Evolutionary conservation across 208 protist genomes (phyloP), one percentile per base, ranked within the genome.

Genomic region (Leishmania lainsoni): DNA sequence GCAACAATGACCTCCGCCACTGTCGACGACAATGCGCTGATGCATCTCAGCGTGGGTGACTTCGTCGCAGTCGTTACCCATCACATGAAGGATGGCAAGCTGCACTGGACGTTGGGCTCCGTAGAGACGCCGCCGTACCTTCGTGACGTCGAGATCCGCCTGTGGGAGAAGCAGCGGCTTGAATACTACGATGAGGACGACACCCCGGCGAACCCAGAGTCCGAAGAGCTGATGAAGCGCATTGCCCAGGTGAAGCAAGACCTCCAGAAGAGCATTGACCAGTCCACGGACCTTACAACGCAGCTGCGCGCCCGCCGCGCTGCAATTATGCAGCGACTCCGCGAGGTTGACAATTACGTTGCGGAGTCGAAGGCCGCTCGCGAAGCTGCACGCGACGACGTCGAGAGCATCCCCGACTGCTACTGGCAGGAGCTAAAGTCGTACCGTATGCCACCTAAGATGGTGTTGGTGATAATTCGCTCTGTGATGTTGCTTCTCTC

Each of bases 361-460:
- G 81, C 82, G 56, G 87, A 97, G 79, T 93, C 94, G 3, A 85
- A 89, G 52, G 91, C 84, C 48, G 86, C 91, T 10, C 83, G 89
- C 29, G 72, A 87, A 42, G 91, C 92, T 65, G 90, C 94, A 5
- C 78, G 90, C 48, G 87, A 88, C 26, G 94, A 97, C 75, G 92
- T 97, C 17, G 91, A 94, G 73, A 93, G 76, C 74, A 97, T 97
- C 49, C 87, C 92, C 5, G 90, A 95, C 75, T 72, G 83, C 61
- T 84, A 96, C 85, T 97, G 94, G 94, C 89, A 95, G 35, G 94
- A 97, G 86, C 87, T 97, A n/a, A 95, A 95, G 87, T 96, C 94
- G 16, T 97, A 97, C 83, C 88, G 94, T 52, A 79, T 89, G 5
- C 90, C 94, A n/a, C 91, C 94, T 48, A 94, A 91, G 83, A 93